A percentile compares a stretch with the other conserved stretches of the same genome.
Evolutionary conservation across 306 rosid species (phyloP).

Genomic region (Prosopis cineraria): DNA sequence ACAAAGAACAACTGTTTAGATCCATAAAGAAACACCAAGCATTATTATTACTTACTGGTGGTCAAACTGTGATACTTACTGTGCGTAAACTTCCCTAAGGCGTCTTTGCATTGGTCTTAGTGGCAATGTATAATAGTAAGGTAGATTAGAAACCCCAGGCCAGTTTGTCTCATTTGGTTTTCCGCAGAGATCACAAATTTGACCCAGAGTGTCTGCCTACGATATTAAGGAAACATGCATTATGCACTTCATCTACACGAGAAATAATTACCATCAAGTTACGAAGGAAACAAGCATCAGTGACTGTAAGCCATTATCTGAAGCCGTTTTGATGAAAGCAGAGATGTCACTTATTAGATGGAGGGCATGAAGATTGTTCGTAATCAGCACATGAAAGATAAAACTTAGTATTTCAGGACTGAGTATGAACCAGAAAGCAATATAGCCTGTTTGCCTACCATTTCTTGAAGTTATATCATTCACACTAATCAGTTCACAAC

Average conservation of each 20-base stretch:
- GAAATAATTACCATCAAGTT: neutral
- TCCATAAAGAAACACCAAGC: neutral
- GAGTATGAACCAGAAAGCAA: too few species aligned
- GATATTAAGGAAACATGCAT: conserved; percentile 22
- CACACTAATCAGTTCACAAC: neutral
- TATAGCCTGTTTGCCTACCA: too few species aligned
- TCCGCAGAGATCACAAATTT: conserved; percentile 70
- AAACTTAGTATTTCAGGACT: too few species aligned
- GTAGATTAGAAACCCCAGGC: conserved; percentile 65
- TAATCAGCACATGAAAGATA: too few species aligned
- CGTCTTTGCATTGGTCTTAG: conserved; percentile 59
- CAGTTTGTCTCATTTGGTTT: conserved; percentile 62
- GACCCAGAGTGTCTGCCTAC: conserved; percentile 61
- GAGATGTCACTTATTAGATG: too few species aligned
- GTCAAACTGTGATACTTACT: conserved; percentile 45
- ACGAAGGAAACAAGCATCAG: too few species aligned
- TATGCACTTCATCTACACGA: neutral
- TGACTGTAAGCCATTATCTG: too few species aligned
- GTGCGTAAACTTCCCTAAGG: conserved; percentile 51
- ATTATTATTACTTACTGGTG: conserved; percentile 2
- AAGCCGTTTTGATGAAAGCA: too few species aligned
- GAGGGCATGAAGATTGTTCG: too few species aligned
- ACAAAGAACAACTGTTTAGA: conserved; percentile 3
- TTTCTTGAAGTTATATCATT: too few species aligned
- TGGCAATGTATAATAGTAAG: conserved; percentile 63